Evolutionary conservation across 1,284 basidiomycete species (phyloP), one percentile per base, ranked within the genome.

Genomic region (Pseudozyma tsukubaensis): DNA sequence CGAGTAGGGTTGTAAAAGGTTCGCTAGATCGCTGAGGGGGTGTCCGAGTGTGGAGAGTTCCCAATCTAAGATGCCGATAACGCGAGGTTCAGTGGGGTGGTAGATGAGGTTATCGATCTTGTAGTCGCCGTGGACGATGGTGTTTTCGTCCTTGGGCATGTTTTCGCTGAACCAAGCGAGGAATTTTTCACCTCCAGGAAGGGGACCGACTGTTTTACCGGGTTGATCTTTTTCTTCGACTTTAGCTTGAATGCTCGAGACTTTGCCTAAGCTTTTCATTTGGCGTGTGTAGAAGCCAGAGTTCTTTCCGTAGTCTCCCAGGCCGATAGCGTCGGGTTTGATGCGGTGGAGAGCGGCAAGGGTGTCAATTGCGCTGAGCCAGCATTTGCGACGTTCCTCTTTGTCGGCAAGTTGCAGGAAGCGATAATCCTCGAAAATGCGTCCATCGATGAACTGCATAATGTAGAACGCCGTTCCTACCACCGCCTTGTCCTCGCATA

Each of bases 1-100:
- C 1, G 50, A 51, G 63, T 73, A 82, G 4, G 93, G 92, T 79
- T 92, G 90, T 0, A 93, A 91, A 51, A 97, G 86, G 85, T 97
- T 97, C 1, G 90, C 94, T 2, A 98, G 87, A 83, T 98, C 95
- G n/a, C 92, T 92, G 1, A 97, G 88, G 1, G 86, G 86, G 65
- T 86, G 86, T 13, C 80, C 80, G 21, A 75, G 68, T 1, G 96
- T 98, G 79, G 93, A 95, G 40, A 98, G 86, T 83, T 98, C 95
- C 95, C 95, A 98, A 84, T 98, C 95, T 50, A 98, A 86, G 45
- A 98, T 94, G 2, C 93, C 95, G 78, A 98, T 94, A 1, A 98
- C 94, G 48, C 89, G 87, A 63, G 94, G 93, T 85, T 97, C 91
- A 2, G 91, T 94, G 0, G 92, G 92, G 82, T 97, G 94, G 86